Evolutionary conservation across 108 stramenopile species (phyloP).

Genomic region (Fragilariopsis cylindrus): DNA sequence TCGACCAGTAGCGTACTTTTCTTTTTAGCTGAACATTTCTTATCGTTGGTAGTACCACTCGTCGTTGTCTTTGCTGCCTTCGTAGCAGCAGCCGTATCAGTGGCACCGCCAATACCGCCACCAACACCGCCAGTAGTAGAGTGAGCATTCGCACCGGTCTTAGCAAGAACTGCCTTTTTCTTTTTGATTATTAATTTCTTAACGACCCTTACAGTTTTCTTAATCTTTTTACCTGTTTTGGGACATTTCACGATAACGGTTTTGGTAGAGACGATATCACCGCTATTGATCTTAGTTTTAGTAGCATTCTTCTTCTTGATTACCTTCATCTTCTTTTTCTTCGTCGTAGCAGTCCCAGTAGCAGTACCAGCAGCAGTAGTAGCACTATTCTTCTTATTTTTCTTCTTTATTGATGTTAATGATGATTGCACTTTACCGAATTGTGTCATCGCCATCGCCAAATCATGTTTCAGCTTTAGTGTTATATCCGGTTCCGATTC

Average conservation of each 20-base stretch:
- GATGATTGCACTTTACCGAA: too few species aligned
- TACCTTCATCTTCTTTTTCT: too few species aligned
- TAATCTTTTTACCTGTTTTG: conserved; percentile 5
- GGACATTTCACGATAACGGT: neutral
- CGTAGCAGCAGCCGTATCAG: neutral
- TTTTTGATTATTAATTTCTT: conserved; percentile 4
- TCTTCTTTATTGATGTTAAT: too few species aligned
- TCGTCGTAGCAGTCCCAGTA: too few species aligned
- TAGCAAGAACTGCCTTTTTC: neutral
- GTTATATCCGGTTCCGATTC: too few species aligned
- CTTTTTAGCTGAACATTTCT: conserved; percentile 1
- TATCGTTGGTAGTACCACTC: neutral
- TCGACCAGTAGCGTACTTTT: neutral
- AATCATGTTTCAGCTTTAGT: too few species aligned
- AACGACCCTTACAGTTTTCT: conserved; percentile 1
- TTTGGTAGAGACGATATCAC: neutral
- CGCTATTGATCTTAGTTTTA: too few species aligned
- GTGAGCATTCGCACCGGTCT: neutral
- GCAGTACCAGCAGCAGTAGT: too few species aligned
- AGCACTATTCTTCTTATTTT: too few species aligned
- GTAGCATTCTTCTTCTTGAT: too few species aligned
- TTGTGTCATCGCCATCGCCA: too few species aligned
- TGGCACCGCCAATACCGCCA: neutral
- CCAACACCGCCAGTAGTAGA: neutral
- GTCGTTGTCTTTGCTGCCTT: neutral